Evolutionary conservation across 1,284 basidiomycete species (phyloP).

Genomic region (Neolentinus lepideus): DNA sequence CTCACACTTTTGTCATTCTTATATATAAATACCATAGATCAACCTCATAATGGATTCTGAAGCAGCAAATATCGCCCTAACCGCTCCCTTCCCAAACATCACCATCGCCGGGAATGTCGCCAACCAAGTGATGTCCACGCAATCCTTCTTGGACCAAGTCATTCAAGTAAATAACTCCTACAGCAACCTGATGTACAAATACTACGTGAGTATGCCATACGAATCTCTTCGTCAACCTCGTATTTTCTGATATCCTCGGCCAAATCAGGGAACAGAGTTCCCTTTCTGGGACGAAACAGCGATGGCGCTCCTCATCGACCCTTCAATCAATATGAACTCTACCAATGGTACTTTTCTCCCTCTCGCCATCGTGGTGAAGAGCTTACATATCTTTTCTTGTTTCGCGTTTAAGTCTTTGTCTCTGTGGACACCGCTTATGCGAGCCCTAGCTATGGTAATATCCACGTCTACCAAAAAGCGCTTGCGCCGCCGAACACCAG

Average conservation of each 20-base stretch:
- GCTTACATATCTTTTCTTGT: not conserved
- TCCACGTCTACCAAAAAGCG: not conserved
- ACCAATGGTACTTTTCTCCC: not conserved
- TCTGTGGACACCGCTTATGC: not conserved
- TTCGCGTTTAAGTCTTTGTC: not conserved
- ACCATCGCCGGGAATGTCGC: not conserved
- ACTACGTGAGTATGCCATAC: not conserved
- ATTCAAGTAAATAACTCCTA: not conserved
- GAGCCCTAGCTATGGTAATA: not conserved
- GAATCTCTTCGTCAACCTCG: too few species aligned
- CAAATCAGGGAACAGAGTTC: not conserved
- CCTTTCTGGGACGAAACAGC: not conserved
- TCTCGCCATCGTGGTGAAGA: not conserved
- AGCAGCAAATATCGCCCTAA: not conserved
- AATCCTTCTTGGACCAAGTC: not conserved
- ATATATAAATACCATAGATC: not conserved
- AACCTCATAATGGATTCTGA: not conserved
- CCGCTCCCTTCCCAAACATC: not conserved
- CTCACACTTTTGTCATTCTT: not conserved
- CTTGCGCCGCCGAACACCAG: not conserved
- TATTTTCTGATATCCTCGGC: not conserved
- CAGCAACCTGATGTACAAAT: not conserved
- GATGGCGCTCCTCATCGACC: not conserved
- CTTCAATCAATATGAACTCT: not conserved
- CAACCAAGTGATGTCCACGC: not conserved